A percentile compares a stretch with the other conserved stretches of the same genome.
These are phyloP conservation scores for Asterella californica DNA, from an alignment of 225 moss, liverwort and hornwort species.

Conservation along the genomic window DNA sequence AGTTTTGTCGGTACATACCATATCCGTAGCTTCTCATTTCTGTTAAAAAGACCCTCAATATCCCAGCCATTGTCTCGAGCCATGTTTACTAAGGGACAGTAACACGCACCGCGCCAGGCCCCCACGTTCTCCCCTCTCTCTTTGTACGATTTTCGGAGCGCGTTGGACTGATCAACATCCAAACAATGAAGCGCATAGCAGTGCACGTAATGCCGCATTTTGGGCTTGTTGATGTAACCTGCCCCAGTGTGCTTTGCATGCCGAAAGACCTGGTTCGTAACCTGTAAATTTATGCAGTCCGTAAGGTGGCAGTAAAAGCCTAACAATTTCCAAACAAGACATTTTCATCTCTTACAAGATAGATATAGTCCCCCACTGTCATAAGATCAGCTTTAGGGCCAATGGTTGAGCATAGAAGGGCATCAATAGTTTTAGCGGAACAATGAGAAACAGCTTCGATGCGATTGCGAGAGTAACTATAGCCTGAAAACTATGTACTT, in stretches of 20 bases:
- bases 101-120: conserved; percentile 92
- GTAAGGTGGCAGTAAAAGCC: neutral
- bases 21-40: conserved; percentile 91
- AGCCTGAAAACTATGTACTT: too few species aligned
- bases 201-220: conserved; percentile 99
- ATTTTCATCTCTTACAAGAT: too few species aligned
- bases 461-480: too few species aligned
- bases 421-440: too few species aligned
- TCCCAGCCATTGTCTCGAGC: conserved; percentile 95
- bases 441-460: too few species aligned
- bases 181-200: conserved; percentile 97
- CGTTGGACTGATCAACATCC: conserved; percentile 80
- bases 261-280: conserved; percentile 96
- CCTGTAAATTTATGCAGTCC: conserved; percentile 42
- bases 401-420: too few species aligned
- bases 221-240: conserved; percentile 99
- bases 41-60: conserved; percentile 96
- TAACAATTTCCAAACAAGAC: too few species aligned
- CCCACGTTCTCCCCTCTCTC: conserved; percentile 98
- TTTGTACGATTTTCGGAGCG: conserved; percentile 75
- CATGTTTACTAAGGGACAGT: conserved; percentile 76
- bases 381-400: too few species aligned
- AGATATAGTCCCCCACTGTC: too few species aligned
- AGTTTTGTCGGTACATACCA: conserved; percentile 99
- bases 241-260: conserved; percentile 96